Evolutionary conservation across 2,329 filamentous ascomycete species (phyloP).

Genomic region (Aspergillus ochraceoroseus): DNA sequence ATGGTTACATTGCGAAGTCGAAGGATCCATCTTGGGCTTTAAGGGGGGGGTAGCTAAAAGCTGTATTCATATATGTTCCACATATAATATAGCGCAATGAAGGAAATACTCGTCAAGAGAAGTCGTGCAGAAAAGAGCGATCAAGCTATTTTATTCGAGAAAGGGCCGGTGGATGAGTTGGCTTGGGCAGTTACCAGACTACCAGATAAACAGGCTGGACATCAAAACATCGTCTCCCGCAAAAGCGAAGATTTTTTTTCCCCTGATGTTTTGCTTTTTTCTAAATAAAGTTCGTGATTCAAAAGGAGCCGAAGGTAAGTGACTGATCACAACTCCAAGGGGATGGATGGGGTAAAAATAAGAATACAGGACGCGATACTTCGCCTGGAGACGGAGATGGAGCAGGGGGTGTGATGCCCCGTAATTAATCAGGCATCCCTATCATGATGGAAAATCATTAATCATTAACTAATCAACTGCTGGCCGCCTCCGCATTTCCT

Average conservation of each 20-base stretch:
- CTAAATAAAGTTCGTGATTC: conserved; percentile 1
- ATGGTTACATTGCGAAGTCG: conserved; percentile 45
- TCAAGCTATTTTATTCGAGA: too few species aligned
- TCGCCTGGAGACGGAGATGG: conserved; percentile 3
- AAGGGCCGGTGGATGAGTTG: conserved; percentile 2
- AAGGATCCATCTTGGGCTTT: conserved; percentile 22
- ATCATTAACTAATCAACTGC: not conserved
- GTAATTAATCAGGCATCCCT: too few species aligned
- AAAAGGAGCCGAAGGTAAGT: not conserved
- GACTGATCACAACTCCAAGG: conserved; percentile 6
- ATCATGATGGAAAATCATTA: too few species aligned
- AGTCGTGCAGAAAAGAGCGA: not conserved
- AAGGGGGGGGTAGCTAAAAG: conserved; percentile 1
- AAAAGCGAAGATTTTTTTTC: not conserved
- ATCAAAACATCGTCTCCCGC: conserved; percentile 7
- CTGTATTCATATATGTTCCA: not conserved
- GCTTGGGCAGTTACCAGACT: conserved; percentile 7
- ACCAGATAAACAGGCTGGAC: conserved; percentile 1
- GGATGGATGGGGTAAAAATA: not conserved
- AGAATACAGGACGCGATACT: conserved; percentile 2
- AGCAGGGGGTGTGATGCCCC: not conserved
- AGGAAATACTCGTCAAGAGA: not conserved
- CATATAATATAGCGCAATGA: not conserved
- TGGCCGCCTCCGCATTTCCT: conserved; percentile 8
- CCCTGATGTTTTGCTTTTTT: conserved; percentile 4